Percentiles rank a stretch among this genome's conserved stretches.
Evolutionary conservation across 129 eudicot species (phyloP).

Genomic region (Saposhnikovia divaricata): DNA sequence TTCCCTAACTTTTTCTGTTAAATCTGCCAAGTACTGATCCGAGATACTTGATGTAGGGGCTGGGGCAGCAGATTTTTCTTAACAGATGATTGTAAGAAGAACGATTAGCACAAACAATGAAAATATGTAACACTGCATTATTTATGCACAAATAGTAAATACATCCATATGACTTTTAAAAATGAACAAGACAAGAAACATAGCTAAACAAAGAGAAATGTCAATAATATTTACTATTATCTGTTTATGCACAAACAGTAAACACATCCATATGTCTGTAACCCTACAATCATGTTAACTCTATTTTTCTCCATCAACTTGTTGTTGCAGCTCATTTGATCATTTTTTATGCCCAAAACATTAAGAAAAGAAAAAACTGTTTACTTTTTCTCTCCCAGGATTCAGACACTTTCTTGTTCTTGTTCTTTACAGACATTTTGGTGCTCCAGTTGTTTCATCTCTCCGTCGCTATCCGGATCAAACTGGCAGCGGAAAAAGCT

Average conservation of each 20-base stretch:
- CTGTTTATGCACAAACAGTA: not conserved
- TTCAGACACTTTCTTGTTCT: conserved; percentile 13
- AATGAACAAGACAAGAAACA: not conserved
- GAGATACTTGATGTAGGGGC: too few species aligned
- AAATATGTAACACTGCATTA: too few species aligned
- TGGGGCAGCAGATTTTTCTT: too few species aligned
- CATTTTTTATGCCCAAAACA: not conserved
- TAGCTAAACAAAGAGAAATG: not conserved
- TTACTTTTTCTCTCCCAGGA: not conserved
- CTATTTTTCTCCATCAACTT: not conserved
- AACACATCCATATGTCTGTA: not conserved
- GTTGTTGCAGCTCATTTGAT: not conserved
- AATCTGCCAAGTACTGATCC: too few species aligned
- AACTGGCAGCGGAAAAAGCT: conserved; percentile 59
- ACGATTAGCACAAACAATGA: too few species aligned
- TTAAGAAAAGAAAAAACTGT: not conserved
- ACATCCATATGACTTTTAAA: not conserved
- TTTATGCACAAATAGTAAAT: too few species aligned
- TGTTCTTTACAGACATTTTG: conserved; percentile 40
- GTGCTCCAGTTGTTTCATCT: conserved; percentile 50
- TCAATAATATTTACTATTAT: not conserved
- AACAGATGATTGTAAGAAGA: too few species aligned
- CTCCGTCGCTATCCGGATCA: conserved; percentile 56
- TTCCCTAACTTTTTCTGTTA: too few species aligned
- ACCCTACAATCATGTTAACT: not conserved